Percentiles rank a stretch among this genome's conserved stretches.
These are phyloP conservation scores for Gilbertella persicaria DNA, from an alignment of 371 early-diverging fungal species.

Conservation along the genomic window DNA sequence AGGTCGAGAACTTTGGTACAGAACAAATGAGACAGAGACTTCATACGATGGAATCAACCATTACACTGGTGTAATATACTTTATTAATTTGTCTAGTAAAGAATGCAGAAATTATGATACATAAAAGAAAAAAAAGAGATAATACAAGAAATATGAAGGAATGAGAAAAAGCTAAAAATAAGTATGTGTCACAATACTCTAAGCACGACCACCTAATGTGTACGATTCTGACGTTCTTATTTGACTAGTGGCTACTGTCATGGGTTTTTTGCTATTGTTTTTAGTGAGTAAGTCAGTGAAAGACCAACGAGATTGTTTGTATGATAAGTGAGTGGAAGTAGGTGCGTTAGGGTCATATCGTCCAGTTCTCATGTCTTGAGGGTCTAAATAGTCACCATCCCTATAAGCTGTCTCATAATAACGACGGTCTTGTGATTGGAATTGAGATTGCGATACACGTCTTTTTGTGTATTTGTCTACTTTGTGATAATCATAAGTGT, in stretches of 20 bases:
- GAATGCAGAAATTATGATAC: no score
- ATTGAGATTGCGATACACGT: slow-evolving; percentile 41
- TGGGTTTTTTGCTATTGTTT: slow-evolving; percentile 4
- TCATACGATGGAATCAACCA: slow-evolving; percentile 28
- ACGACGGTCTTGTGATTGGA: slow-evolving; percentile 39
- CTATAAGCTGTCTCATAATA: slow-evolving; percentile 41
- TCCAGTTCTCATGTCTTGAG: slow-evolving; percentile 7
- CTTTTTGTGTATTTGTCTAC: slow-evolving; percentile 46
- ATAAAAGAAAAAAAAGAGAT: no score
- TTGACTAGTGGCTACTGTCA: slow-evolving; percentile 20
- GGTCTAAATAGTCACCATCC: slow-evolving; percentile 40
- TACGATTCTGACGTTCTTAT: slow-evolving; percentile 43
- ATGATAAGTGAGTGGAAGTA: slow-evolving; percentile 1
- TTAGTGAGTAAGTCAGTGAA: slow-evolving; percentile 21
- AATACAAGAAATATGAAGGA: no score
- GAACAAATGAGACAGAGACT: slow-evolving; percentile 49
- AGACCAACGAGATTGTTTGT: slow-evolving; percentile 25
- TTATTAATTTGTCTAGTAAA: no score
- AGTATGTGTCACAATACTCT: no score
- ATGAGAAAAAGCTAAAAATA: no score
- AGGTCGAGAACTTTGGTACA: slow-evolving; percentile 50
- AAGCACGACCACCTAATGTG: slow-evolving; percentile 11
- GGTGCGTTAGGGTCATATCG: background rate
- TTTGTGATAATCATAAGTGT: slow-evolving; percentile 36
- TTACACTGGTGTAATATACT: no score